Base-by-base conservation (phyloP, 2,329 filamentous ascomycete species). In the Epichloe glyceriae region DNA sequence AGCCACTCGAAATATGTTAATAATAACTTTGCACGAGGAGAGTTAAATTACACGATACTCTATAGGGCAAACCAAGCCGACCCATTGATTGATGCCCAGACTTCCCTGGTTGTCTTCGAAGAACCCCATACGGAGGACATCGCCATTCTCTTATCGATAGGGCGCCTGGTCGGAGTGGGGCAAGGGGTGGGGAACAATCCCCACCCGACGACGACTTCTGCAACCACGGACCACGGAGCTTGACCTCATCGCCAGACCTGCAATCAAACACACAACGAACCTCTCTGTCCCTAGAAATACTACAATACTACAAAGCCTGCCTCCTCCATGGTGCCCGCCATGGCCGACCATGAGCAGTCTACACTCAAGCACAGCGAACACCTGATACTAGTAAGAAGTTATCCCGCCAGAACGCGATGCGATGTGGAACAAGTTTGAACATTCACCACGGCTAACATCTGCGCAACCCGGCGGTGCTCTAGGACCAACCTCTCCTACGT, bases 401-500 rank as follows among this genome's bases (percentile, higher is more conserved):
- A 37, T 41, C 22, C 10, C 34, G 15, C 33, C 26, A 17, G n/a
- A 41, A 17, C 39, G 17, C 37, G 14, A 19, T n/a, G 17, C 15
- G 19, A 10, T 14, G 20, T 14, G 10, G 35, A 39, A 46, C 35
- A 30, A 4, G 26, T 30, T 30, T 22, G 22, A 17, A 10, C 5
- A 15, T 14, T 33, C 20, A 17, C 20, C 34, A 47, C 38, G 43
- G 47, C 47, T 37, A 19, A 37, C 50, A 46, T 20, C n/a, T 30
- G 8, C 8, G 26, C n/a, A n/a, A 5, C 7, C 22, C 15, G 22
- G 15, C 14, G 15, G 17, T 30, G 15, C 12, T 22, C 20, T 57
- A 91, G 89, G 93, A 98, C 64, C 91, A 97, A 78, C 86, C 91
- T 4, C 85, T 97, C 57, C 82, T 98, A 58, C 88, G 90, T 35